Conservation (phyloP, 2,329 filamentous ascomycete genomes). For the Fusarium xyrophilum region DNA sequence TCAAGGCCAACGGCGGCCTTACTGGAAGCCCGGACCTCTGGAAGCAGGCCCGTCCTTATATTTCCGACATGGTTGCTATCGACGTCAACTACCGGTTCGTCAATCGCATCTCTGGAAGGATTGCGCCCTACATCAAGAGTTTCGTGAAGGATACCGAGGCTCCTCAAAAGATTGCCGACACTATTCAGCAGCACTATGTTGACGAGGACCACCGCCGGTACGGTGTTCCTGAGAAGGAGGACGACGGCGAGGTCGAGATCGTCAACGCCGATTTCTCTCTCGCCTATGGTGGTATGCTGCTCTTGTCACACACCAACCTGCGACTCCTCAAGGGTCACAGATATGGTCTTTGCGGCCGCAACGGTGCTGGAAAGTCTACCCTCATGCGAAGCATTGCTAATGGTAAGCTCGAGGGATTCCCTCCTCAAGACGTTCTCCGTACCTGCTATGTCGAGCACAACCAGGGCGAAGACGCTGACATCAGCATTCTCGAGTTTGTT, state of each 20-base stretch:
- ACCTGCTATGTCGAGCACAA: constrained; percentile 99
- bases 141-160: constrained; percentile 69
- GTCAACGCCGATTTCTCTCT: constrained; percentile 98
- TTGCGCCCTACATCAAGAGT: constrained; percentile 77
- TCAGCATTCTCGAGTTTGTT: constrained; percentile 94
- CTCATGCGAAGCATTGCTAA: constrained; percentile 96
- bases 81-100: constrained; percentile 85
- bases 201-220: constrained; percentile 88
- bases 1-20: constrained; percentile 73
- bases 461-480: constrained; percentile 95
- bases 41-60: constrained; percentile 73
- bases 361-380: constrained; percentile 98
- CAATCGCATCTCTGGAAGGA: constrained; percentile 70
- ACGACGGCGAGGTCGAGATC: constrained; percentile 92
- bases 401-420: constrained; percentile 97
- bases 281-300: constrained; percentile 95
- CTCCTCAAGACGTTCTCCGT: constrained; percentile 86
- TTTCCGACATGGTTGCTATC: constrained; percentile 84
- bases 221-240: constrained; percentile 82
- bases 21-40: constrained; percentile 67
- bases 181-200: constrained; percentile 78
- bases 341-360: constrained; percentile 95
- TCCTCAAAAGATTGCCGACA: constrained; percentile 69
- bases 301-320: constrained; percentile 94
- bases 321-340: constrained; percentile 94